Evolutionary conservation across 2,329 filamentous ascomycete genomes (phyloP).

Genomic region (Thermoascus crustaceus): DNA sequence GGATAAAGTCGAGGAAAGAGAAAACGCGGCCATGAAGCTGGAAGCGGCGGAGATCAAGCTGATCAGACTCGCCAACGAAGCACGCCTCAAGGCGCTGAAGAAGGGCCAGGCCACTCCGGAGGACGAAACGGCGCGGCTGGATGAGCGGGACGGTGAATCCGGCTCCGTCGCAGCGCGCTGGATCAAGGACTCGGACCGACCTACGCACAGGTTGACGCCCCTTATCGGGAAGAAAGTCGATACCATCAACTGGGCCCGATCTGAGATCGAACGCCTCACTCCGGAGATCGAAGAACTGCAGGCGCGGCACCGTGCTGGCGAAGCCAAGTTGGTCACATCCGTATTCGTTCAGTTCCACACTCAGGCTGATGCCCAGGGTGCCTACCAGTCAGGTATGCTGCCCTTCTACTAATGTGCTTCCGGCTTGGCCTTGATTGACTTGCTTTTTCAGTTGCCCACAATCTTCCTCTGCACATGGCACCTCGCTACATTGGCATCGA

Average conservation of each 20-base stretch:
- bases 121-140: constrained; percentile 24
- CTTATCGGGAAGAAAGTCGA: constrained; percentile 83
- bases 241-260: constrained; percentile 82
- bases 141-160: constrained; percentile 56
- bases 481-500: constrained; percentile 76
- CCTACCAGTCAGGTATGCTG: constrained; percentile 58
- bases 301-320: constrained; percentile 55
- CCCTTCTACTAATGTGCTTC: not conserved
- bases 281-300: constrained; percentile 64
- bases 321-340: constrained; percentile 59
- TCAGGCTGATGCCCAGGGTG: constrained; percentile 75
- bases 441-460: constrained; percentile 57
- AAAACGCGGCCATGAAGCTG: constrained; percentile 70
- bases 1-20: constrained; percentile 71
- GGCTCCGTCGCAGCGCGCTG: constrained; percentile 66
- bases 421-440: constrained; percentile 3
- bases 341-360: constrained; percentile 86
- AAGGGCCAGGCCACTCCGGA: constrained; percentile 42
- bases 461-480: constrained; percentile 77
- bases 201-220: constrained; percentile 63
- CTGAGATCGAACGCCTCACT: constrained; percentile 66
- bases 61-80: constrained; percentile 68
- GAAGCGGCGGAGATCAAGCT: constrained; percentile 82
- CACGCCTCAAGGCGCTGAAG: constrained; percentile 59
- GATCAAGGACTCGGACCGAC: constrained; percentile 64